Conservation (phyloP, 2,329 filamentous ascomycete genomes). For the Clarireedia hainanense region DNA sequence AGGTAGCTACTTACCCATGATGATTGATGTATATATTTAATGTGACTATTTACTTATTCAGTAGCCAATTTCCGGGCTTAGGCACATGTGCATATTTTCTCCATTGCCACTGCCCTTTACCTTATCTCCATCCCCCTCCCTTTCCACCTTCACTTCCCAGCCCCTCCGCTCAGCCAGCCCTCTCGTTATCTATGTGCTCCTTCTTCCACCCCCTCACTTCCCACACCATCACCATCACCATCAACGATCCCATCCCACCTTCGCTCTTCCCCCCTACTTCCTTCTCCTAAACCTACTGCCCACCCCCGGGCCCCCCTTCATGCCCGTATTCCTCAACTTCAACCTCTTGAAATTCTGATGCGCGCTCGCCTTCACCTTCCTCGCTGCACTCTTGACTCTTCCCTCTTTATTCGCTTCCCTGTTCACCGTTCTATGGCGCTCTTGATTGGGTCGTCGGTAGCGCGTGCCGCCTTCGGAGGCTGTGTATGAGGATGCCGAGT, state of each 20-base stretch:
- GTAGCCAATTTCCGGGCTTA: too few relatives aligned
- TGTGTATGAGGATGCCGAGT: slow-evolving; percentile 27
- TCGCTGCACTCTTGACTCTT: slow-evolving; percentile 42
- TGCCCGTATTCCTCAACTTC: slow-evolving; percentile 53
- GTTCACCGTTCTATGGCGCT: slow-evolving; percentile 17
- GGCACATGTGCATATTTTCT: too few relatives aligned
- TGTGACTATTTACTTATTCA: too few relatives aligned
- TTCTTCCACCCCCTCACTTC: background rate
- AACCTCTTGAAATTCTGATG: slow-evolving; percentile 57
- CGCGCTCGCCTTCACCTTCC: slow-evolving; percentile 56
- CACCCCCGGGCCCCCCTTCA: slow-evolving; percentile 50
- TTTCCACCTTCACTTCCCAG: too few relatives aligned
- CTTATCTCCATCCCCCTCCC: too few relatives aligned
- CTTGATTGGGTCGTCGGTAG: slow-evolving; percentile 26
- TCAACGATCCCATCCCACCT: background rate
- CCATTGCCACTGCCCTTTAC: too few relatives aligned
- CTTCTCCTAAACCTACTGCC: slow-evolving; percentile 52
- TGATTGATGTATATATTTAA: too few relatives aligned
- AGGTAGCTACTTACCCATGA: too few relatives aligned
- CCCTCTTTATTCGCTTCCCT: slow-evolving; percentile 30
- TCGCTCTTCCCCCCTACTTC: slow-evolving; percentile 20
- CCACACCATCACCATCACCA: background rate
- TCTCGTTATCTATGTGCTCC: background rate
- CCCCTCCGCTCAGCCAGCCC: background rate
- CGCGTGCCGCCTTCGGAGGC: slow-evolving; percentile 30